Base-by-base conservation (phyloP, 441 rosid genomes). In the Corymbia calophylla region DNA sequence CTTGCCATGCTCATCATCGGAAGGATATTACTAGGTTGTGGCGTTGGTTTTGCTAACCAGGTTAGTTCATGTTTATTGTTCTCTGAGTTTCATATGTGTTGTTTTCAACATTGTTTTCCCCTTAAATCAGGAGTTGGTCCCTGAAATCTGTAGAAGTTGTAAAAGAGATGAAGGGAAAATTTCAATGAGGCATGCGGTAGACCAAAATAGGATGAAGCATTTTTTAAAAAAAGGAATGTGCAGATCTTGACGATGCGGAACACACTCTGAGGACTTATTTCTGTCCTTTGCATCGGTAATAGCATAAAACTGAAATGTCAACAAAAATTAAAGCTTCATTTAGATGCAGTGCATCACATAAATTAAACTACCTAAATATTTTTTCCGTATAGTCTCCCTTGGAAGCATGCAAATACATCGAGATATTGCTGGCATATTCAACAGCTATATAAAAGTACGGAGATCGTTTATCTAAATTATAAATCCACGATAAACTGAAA, bases 21-120 rank as follows among this genome's bases (percentile, higher is more conserved):
- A 19, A 91, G 99, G 90, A 95, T 97, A 60, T 92, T 97, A 51
- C 98, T 97, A 13, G 99, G 99, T 47, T 97, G 99, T 90, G 99
- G 99, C 3, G 99, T 97, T 58, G 99, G 99, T 25, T 97, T 97
- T 19, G 99, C 97, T 62, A 97, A 97, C 90, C 99, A 97, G 96
- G 96, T 95, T n/a, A n/a, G 60, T 87, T 77, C 51, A 53, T 31
- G 29, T 18, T 58, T 48, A 54, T 77, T 48, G 18, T 53, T 54
- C 19, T 8, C 44, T 68, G 29, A 64, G 58, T 16, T 60, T 48
- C 21, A 5, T 12, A 9, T 10, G 51, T 87, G 54, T 87, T 60
- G 66, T 12, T 87, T n/a, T 21, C 16, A n/a, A 73, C 84, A 73
- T 39, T 21, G 84, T 73, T 21, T 73, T 73, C 1, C 84, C n/a